Conservation (phyloP, 2,329 filamentous ascomycete genomes). For the Colletotrichum sp. region DNA sequence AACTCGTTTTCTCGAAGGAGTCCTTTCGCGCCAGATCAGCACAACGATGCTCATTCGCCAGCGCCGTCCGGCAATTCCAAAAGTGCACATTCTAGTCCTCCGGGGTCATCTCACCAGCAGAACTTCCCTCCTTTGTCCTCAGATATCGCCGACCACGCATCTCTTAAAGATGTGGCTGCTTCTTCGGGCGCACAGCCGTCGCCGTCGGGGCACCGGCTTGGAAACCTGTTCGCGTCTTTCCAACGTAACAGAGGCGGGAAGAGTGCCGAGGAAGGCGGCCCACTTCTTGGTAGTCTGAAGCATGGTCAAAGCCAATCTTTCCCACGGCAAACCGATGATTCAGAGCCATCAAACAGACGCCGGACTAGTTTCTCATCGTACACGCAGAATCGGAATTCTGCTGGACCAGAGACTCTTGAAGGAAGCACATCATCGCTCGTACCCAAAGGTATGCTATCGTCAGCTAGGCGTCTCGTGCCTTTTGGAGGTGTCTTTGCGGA, state of each 20-base stretch:
- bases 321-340: conserved; percentile 65
- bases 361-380: conserved; percentile 61
- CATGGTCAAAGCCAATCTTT: conserved; percentile 79
- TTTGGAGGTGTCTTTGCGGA: conserved; percentile 58
- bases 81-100: conserved; percentile 66
- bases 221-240: conserved; percentile 63
- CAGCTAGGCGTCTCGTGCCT: conserved; percentile 48
- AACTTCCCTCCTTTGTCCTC: conserved; percentile 55
- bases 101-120: conserved; percentile 63
- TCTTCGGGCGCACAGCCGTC: conserved; percentile 43
- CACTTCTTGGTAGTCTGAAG: conserved; percentile 72
- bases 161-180: conserved; percentile 41
- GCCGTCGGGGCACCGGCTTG: conserved; percentile 40
- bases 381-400: conserved; percentile 64
- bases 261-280: conserved; percentile 58
- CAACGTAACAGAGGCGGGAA: conserved; percentile 69
- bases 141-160: conserved; percentile 51
- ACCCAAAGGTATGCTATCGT: conserved; percentile 27
- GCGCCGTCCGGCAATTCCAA: conserved; percentile 62
- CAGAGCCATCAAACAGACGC: conserved; percentile 59
- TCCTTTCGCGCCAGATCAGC: conserved; percentile 40
- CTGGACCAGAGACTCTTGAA: conserved; percentile 49
- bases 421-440: conserved; percentile 2
- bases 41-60: conserved; percentile 63
- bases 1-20: conserved; percentile 33